Conservation (phyloP, 2,329 filamentous ascomycete species). For the Colletotrichum spaethianum region DNA sequence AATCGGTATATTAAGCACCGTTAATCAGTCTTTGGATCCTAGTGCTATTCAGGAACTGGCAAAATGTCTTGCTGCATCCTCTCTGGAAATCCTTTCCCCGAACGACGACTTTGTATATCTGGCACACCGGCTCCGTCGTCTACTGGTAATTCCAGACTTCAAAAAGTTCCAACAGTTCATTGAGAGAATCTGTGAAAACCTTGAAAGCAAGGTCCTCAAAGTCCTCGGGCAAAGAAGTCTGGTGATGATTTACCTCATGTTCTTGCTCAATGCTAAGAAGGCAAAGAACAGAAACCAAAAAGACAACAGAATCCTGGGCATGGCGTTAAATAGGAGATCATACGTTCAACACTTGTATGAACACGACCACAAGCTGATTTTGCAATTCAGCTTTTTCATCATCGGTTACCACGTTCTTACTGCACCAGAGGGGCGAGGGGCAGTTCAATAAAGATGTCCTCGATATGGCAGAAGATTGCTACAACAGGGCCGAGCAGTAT, state of each 20-base stretch:
- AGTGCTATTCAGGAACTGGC: neutral
- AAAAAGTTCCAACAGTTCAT: neutral
- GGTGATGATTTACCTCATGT: slow-evolving; percentile 11
- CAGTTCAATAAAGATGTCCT: neutral
- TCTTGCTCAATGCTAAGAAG: slow-evolving; percentile 27
- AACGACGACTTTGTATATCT: slow-evolving; percentile 14
- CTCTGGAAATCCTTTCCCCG: neutral
- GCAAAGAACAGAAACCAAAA: slow-evolving; percentile 7
- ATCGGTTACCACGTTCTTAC: slow-evolving; percentile 15
- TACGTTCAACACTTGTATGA: slow-evolving; percentile 5
- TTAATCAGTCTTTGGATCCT: slow-evolving; percentile 15
- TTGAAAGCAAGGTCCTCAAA: slow-evolving; percentile 9
- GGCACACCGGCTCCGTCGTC: neutral
- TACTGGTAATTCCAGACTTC: neutral
- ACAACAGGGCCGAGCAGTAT: slow-evolving; percentile 1
- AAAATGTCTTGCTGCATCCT: neutral
- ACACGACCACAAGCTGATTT: slow-evolving; percentile 5
- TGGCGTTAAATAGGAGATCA: neutral
- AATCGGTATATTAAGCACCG: slow-evolving; percentile 22
- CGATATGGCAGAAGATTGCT: slow-evolving; percentile 22
- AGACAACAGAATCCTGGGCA: slow-evolving; percentile 7
- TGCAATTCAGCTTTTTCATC: slow-evolving; percentile 25
- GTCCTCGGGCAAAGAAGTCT: slow-evolving; percentile 18
- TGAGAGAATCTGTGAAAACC: slow-evolving; percentile 15
- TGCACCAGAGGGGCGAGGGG: neutral